Evolutionary conservation across 345 rosid species (phyloP), one percentile per base, ranked within the genome.

Genomic region (Moringa oleifera): DNA sequence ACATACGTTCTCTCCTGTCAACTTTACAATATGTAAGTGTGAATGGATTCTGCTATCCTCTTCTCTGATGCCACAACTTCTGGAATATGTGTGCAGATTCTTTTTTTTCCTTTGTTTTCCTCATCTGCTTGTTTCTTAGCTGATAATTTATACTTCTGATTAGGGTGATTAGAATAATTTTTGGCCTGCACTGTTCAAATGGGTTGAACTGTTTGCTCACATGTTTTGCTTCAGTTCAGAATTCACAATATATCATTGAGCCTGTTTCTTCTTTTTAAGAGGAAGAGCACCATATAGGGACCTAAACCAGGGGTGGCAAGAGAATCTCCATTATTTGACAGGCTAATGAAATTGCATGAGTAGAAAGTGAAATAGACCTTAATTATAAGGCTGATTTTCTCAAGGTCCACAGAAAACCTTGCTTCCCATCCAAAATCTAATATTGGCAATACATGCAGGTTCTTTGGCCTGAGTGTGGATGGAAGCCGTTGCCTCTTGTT

Each of bases 1-100:
- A 88, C 75, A 86, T 93, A 51, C 90, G 98, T 45, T 86, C 98
- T n/a, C 86, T 93, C 33, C 69, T 93, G 74, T 90, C 98, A 45
- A 93, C 95, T 13, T 68, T 93, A 67, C 97, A 90, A 64, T 88
- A 83, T 76, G 98, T 88, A 77, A 88, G 98, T 77, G 51, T 31
- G 58, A 28, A n/a, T 37, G 13, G 47, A 41, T 11, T 41, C 17
- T 41, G 47, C 12, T 41, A 41, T 41, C 60, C 59, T 25, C 13
- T 47, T 23, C 41, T 31, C 21, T 45, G 51, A 0, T 36, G 37
- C 37, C 21, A 4, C 47, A 1, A n/a, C 47, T 25, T 50, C 31
- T 56, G 25, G 25, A 18, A 55, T n/a, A 20, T 56, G 55, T 41
- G 18, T 28, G 28, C 62, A 23, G 53, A 55, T 2, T 28, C 3